These are phyloP conservation scores for Hapsidospora chrysogenum DNA, from an alignment of 495 filamentous ascomycete genomes.

Conservation along the genomic window DNA sequence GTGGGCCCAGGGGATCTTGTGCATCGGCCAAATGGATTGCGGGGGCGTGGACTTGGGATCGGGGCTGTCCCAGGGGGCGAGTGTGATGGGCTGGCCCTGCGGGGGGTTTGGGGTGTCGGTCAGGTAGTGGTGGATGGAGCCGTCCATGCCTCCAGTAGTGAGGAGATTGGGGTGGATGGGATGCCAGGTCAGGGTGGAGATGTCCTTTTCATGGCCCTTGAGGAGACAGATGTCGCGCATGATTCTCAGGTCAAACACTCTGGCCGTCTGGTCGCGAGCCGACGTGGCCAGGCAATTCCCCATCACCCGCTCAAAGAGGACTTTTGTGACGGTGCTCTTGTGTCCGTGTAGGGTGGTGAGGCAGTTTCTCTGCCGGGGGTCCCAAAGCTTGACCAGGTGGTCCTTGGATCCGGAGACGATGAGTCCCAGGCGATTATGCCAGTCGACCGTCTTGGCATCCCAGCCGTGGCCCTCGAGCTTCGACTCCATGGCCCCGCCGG, in stretches of 20 bases:
- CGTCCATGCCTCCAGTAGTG: constrained; percentile 81
- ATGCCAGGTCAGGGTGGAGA: constrained; percentile 87
- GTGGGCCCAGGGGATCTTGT: constrained; percentile 71
- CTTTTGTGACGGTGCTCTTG: constrained; percentile 88
- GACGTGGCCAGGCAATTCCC: constrained; percentile 78
- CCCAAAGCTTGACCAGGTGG: constrained; percentile 94
- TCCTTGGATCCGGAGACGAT: constrained; percentile 96
- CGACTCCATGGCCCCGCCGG: constrained; percentile 63
- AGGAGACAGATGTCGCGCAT: constrained; percentile 94
- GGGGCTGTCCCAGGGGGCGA: constrained; percentile 68
- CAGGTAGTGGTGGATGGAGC: constrained; percentile 78
- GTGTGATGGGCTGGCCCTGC: constrained; percentile 40
- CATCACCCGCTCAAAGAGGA: constrained; percentile 66
- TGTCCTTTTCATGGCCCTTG: constrained; percentile 84
- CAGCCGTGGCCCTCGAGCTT: constrained; percentile 79
- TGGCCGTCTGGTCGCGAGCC: constrained; percentile 77
- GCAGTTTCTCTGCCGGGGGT: constrained; percentile 75
- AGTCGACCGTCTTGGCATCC: constrained; percentile 92
- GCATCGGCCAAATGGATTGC: constrained; percentile 78
- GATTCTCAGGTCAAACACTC: constrained; percentile 90
- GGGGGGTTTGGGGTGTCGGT: constrained; percentile 83
- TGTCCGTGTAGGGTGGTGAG: constrained; percentile 93
- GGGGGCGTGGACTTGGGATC: constrained; percentile 63
- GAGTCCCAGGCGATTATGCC: constrained; percentile 91
- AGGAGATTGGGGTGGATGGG: constrained; percentile 75